Evolutionary conservation across 2,329 filamentous ascomycete genomes (phyloP), one percentile per base, ranked within the genome.

Genomic region (Zasmidium cellare): DNA sequence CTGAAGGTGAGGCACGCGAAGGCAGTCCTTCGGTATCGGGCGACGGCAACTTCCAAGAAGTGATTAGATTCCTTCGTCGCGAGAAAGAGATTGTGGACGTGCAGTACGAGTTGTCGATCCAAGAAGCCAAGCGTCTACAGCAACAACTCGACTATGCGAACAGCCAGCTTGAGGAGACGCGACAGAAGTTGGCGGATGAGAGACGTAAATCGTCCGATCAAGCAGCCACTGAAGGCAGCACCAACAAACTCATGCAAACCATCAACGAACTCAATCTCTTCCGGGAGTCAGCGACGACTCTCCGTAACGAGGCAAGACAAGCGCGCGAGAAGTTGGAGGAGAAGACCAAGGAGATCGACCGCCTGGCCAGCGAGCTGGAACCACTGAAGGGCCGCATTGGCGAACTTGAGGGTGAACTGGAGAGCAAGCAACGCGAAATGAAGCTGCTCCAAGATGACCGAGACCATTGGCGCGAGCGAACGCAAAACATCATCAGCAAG

Each of bases 21-120:
- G 46, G 55, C 16, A 54, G 51, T 19, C 57, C 63, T 18, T 46
- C 60, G 12, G 50, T 57, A 18, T 52, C 59, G 18, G 56, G 64
- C 38, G 58, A 60, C 79, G 90, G 91, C 64, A 90, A 90, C 53
- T 84, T 96, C 9, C 89, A 94, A 61, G 93, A 97, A 69, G 85
- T 99, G 56, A 96, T 96, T 76, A 89, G 85, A 61, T 99, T 94
- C 73, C 80, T 99, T 60, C 88, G 93, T 47, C 89, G 91, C 45
- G 96, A 99, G 76, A 99, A 97, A 79, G 94, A 97, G 72, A 97
- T 99, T 64, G 84, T 97, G 9, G 93, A 99, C 67, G 91, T 97
- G n/a, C 93, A 97, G 70, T 90, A 92, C 68, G 92, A 97, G 66
- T 81, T 97, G 46, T 92, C 93, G 68, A 82, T 87, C 0, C 91